phyloP scores from a whole-genome alignment of 2,329 filamentous ascomycete species.

The Magnaporthiopsis poae region DNA sequence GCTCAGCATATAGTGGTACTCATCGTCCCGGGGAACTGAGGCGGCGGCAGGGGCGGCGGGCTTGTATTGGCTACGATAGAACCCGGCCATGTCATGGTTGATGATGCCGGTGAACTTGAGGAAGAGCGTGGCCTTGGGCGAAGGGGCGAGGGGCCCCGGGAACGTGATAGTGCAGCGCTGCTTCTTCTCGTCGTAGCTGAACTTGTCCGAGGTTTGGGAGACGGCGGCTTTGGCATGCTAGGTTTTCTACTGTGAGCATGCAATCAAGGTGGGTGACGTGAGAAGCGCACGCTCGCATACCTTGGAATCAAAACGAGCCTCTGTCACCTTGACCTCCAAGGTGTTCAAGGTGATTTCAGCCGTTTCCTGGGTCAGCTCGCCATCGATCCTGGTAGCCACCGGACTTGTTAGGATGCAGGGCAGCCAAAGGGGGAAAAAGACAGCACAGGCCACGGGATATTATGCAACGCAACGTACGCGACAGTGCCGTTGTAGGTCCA shows the following conservation, averaged over 20 bases:
- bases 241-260: not conserved
- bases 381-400: conserved; percentile 51
- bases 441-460: not conserved
- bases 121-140: conserved; percentile 53
- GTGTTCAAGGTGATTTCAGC: conserved; percentile 76
- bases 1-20: conserved; percentile 70
- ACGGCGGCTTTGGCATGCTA: conserved; percentile 44
- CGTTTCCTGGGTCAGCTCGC: conserved; percentile 60
- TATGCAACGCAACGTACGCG: conserved; percentile 28
- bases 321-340: conserved; percentile 69
- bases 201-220: conserved; percentile 51
- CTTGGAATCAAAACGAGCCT: conserved; percentile 49
- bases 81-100: conserved; percentile 94
- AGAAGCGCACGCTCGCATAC: not conserved
- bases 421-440: not conserved
- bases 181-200: conserved; percentile 71
- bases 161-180: conserved; percentile 78
- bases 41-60: conserved; percentile 58
- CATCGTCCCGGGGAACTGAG: conserved; percentile 65
- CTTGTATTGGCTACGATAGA: conserved; percentile 82
- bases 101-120: conserved; percentile 62
- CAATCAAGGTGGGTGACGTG: not conserved
- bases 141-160: conserved; percentile 48
- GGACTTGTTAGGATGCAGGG: not conserved
- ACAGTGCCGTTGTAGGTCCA: conserved; percentile 79